phyloP scores from a whole-genome alignment of 2,329 filamentous ascomycete genomes.

The Pezicula radicicola region DNA sequence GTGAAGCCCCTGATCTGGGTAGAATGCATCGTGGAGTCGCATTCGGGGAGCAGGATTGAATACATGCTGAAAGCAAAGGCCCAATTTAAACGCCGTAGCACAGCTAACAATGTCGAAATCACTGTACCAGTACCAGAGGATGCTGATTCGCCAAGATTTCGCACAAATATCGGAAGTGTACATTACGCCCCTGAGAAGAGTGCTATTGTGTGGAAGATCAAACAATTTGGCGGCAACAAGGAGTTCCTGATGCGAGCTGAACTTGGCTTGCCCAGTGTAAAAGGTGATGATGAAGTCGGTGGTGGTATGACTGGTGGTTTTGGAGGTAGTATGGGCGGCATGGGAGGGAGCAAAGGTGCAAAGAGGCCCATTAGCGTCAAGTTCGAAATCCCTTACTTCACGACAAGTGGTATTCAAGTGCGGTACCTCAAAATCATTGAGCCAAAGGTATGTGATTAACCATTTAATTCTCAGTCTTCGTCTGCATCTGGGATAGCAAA shows the following conservation, averaged over 20 bases:
- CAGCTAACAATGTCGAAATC: conserved; percentile 98
- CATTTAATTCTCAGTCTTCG: background rate
- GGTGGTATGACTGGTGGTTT: conserved; percentile 98
- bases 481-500: too few species aligned
- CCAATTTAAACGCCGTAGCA: conserved; percentile 96
- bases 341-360: conserved; percentile 76
- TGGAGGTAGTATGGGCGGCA: conserved; percentile 92
- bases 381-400: conserved; percentile 99
- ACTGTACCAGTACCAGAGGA: conserved; percentile 96
- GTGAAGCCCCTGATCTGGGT: conserved; percentile 99
- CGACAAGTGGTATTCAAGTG: conserved; percentile 98
- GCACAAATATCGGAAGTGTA: conserved; percentile 94
- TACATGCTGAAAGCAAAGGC: conserved; percentile 99
- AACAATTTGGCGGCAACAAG: conserved; percentile 97
- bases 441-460: conserved; percentile 72
- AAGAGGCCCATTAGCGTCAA: conserved; percentile 98
- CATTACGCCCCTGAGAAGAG: conserved; percentile 98
- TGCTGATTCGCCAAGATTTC: conserved; percentile 91
- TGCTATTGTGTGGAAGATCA: conserved; percentile 99
- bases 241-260: conserved; percentile 99
- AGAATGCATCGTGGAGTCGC: conserved; percentile 93
- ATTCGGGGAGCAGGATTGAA: conserved; percentile 92
- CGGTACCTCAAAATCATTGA: conserved; percentile 99
- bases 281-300: conserved; percentile 91
- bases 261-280: conserved; percentile 87